phyloP scores from a whole-genome alignment of 2,329 filamentous ascomycete genomes.

The Helotiales sp. region DNA sequence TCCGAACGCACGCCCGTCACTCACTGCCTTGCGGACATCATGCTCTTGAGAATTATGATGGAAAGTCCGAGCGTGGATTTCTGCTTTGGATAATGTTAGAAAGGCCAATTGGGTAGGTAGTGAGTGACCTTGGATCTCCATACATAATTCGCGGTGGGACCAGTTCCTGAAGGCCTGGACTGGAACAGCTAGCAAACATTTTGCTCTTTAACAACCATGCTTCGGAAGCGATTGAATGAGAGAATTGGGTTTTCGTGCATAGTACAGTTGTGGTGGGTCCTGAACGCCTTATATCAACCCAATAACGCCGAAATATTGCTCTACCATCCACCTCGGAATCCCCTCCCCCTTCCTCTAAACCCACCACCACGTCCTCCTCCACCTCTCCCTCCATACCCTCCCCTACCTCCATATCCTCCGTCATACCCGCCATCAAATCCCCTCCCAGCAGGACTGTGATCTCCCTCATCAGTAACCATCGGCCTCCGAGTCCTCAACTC shows the following conservation, averaged over 20 bases:
- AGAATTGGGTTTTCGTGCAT: neutral
- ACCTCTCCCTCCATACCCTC: slow-evolving; percentile 46
- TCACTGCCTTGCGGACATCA: too few species aligned
- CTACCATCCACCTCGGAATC: slow-evolving; percentile 40
- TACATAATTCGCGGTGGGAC: too few species aligned
- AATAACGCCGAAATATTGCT: slow-evolving; percentile 22
- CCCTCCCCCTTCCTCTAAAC: slow-evolving; percentile 38
- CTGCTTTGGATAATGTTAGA: too few species aligned
- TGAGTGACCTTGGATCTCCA: too few species aligned
- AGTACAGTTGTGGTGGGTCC: neutral
- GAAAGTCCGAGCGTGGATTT: too few species aligned
- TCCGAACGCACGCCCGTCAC: too few species aligned
- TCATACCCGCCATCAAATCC: slow-evolving; percentile 60
- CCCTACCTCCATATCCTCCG: slow-evolving; percentile 44
- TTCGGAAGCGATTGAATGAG: neutral
- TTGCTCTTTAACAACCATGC: too few species aligned
- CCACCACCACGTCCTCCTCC: slow-evolving; percentile 38
- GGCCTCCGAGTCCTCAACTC: slow-evolving; percentile 76
- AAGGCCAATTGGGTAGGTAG: too few species aligned
- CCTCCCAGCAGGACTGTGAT: slow-evolving; percentile 54
- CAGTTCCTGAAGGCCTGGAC: too few species aligned
- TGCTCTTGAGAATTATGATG: too few species aligned
- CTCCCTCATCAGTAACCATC: slow-evolving; percentile 57
- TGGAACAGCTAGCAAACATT: too few species aligned
- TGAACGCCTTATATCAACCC: slow-evolving; percentile 21